Percentiles rank a stretch among this genome's conserved stretches.
Evolutionary conservation across 2,329 filamentous ascomycete species (phyloP).

Genomic region (Plenodomus tracheiphilus): DNA sequence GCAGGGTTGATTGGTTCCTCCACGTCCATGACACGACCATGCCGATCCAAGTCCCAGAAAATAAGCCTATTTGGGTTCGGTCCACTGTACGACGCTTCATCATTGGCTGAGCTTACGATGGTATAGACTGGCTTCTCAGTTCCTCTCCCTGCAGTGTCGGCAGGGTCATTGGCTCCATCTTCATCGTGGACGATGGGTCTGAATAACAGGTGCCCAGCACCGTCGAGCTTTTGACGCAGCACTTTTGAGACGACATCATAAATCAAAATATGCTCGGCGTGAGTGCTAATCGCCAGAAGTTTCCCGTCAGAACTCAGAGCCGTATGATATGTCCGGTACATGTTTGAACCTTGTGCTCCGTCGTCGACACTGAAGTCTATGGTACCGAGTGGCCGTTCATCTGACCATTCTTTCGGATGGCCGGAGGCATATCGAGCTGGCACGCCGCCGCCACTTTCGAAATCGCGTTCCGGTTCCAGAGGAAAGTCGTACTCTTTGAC

Average conservation of each 20-base stretch:
- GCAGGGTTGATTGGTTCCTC: slow-evolving; percentile 31
- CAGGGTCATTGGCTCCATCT: neutral
- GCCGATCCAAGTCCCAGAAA: slow-evolving; percentile 33
- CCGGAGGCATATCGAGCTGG: slow-evolving; percentile 18
- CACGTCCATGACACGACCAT: slow-evolving; percentile 30
- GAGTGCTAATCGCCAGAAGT: slow-evolving; percentile 27
- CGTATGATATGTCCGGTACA: slow-evolving; percentile 8
- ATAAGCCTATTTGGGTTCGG: slow-evolving; percentile 14
- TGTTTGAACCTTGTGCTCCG: neutral
- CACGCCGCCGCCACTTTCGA: slow-evolving; percentile 11
- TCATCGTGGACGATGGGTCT: slow-evolving; percentile 5
- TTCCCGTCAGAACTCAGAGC: slow-evolving; percentile 27
- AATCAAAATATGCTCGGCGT: slow-evolving; percentile 15
- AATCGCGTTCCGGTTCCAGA: slow-evolving; percentile 14
- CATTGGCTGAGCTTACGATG: slow-evolving; percentile 18
- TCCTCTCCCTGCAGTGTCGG: neutral
- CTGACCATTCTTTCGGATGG: slow-evolving; percentile 21
- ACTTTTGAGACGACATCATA: slow-evolving; percentile 27
- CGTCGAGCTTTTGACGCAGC: slow-evolving; percentile 28
- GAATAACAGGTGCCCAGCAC: slow-evolving; percentile 20
- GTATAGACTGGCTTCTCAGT: slow-evolving; percentile 20
- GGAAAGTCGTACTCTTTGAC: slow-evolving; percentile 17
- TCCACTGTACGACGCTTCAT: neutral
- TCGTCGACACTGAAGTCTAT: slow-evolving; percentile 14
- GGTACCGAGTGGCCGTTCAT: slow-evolving; percentile 2